Conservation (phyloP, 2,329 filamentous ascomycete genomes). For the Alternaria sp. region DNA sequence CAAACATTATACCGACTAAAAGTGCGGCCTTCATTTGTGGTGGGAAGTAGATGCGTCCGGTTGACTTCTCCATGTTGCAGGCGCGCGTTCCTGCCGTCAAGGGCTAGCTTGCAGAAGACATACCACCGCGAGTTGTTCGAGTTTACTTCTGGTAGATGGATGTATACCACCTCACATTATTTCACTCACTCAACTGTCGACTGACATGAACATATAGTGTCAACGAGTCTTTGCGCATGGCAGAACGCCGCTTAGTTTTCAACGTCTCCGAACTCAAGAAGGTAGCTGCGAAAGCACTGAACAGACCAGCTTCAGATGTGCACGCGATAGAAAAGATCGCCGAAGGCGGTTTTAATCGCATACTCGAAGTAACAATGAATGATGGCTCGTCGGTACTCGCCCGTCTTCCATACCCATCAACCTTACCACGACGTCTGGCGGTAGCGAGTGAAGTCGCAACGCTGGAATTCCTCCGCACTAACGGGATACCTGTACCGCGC, state of each 20-base stretch:
- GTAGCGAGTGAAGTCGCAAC: conserved; percentile 51
- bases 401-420: conserved; percentile 44
- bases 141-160: conserved; percentile 38
- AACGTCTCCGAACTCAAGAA: conserved; percentile 30
- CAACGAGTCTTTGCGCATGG: conserved; percentile 29
- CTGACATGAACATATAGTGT: conserved; percentile 10
- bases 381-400: conserved; percentile 39
- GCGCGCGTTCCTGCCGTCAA: neutral
- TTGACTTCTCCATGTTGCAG: neutral
- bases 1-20: neutral
- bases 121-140: conserved; percentile 26
- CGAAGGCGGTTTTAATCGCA: conserved; percentile 48
- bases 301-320: conserved; percentile 22
- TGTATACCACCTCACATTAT: conserved; percentile 18
- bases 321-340: conserved; percentile 39
- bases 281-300: conserved; percentile 23
- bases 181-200: neutral
- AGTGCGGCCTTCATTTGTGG: neutral
- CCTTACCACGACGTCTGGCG: conserved; percentile 33
- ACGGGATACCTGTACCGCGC: conserved; percentile 33
- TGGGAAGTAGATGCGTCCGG: neutral
- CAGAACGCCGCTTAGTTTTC: conserved; percentile 26
- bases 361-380: conserved; percentile 39
- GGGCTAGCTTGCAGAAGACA: neutral
- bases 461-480: conserved; percentile 36